Conservation (phyloP, 169 alveolate species). For the Plasmodium cynomolgi region DNA sequence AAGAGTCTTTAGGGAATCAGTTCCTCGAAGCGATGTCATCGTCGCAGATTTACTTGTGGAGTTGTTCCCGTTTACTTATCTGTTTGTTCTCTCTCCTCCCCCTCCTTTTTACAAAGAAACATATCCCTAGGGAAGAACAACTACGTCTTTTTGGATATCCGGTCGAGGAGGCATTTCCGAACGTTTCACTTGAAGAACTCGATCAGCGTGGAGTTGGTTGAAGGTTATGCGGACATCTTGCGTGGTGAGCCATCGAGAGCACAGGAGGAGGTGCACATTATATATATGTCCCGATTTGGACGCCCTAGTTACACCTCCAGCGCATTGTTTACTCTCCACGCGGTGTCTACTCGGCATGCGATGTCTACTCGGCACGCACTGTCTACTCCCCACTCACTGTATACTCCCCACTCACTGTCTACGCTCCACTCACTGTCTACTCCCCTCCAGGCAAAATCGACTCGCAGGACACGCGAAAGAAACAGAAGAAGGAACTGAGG, state of each 20-base stretch:
- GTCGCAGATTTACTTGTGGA: background rate
- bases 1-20: background rate
- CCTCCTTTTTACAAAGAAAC: slow-evolving; percentile 18
- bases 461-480: background rate
- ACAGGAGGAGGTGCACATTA: background rate
- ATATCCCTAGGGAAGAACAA: slow-evolving; percentile 24
- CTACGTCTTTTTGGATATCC: slow-evolving; percentile 46
- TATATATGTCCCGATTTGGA: background rate
- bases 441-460: slow-evolving; percentile 1
- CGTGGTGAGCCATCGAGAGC: background rate
- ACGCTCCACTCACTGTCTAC: too few relatives aligned
- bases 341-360: too few relatives aligned
- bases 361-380: too few relatives aligned
- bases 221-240: slow-evolving; percentile 5
- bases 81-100: background rate
- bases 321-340: background rate
- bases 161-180: slow-evolving; percentile 19
- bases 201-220: slow-evolving; percentile 24
- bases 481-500: background rate
- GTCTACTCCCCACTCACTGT: background rate
- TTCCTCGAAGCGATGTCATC: background rate
- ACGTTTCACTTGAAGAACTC: slow-evolving; percentile 35
- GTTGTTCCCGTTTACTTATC: background rate
- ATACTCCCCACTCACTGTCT: too few relatives aligned
- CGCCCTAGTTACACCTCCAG: background rate